These are phyloP conservation scores for Isatis tinctoria DNA, from an alignment of 345 rosid genomes.

Conservation along the genomic window DNA sequence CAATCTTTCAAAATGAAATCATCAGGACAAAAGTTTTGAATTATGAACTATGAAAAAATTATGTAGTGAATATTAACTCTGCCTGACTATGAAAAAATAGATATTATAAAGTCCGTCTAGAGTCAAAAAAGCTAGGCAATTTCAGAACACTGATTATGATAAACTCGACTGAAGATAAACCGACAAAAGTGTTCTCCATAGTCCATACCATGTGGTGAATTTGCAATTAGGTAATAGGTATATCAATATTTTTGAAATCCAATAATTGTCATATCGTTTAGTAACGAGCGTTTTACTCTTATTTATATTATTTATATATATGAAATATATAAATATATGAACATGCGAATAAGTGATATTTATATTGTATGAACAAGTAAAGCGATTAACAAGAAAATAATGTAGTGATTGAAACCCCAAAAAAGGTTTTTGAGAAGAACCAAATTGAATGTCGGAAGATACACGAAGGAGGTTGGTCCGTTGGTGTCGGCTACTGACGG, in stretches of 20 bases:
- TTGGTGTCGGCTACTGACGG: slow-evolving; percentile 30
- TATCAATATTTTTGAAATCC: too few relatives aligned
- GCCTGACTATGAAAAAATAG: too few relatives aligned
- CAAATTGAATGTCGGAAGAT: slow-evolving; percentile 25
- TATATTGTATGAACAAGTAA: background rate
- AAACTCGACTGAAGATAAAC: too few relatives aligned
- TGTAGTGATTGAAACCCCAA: background rate
- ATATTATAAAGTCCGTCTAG: too few relatives aligned
- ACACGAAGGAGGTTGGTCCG: slow-evolving; percentile 21
- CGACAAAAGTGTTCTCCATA: background rate
- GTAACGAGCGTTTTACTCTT: background rate
- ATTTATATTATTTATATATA: too few relatives aligned
- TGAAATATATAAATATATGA: background rate
- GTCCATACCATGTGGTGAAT: background rate
- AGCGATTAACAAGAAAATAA: background rate
- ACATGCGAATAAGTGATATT: background rate
- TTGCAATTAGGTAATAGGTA: background rate
- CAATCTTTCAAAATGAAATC: background rate
- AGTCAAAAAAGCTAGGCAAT: too few relatives aligned
- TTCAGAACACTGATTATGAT: too few relatives aligned
- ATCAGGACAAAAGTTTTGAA: background rate
- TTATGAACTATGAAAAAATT: too few relatives aligned
- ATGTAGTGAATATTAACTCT: too few relatives aligned
- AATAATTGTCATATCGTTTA: background rate
- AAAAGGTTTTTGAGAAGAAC: background rate